Conservation (phyloP, 2,329 filamentous ascomycete genomes). For the Colletotrichum eremochloae region DNA sequence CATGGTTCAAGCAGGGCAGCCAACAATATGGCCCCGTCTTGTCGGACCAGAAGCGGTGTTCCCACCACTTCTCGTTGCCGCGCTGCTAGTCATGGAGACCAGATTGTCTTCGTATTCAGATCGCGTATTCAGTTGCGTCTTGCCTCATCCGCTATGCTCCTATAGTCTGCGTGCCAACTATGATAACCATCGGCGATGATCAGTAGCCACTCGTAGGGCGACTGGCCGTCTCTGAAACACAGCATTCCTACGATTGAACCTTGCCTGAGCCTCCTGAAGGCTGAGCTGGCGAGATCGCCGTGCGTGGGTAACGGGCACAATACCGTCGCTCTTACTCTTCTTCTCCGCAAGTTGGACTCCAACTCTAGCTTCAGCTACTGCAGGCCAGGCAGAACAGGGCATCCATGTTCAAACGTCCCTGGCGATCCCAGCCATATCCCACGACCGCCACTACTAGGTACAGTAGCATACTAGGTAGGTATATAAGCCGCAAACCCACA, state of each 20-base stretch:
- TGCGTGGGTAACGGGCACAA: neutral
- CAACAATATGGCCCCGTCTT: slow-evolving; percentile 5
- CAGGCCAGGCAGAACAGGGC: slow-evolving; percentile 15
- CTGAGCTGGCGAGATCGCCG: slow-evolving; percentile 30
- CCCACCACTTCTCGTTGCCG: slow-evolving; percentile 22
- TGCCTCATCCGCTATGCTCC: slow-evolving; percentile 11
- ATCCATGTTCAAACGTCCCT: slow-evolving; percentile 38
- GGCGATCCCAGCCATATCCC: slow-evolving; percentile 36
- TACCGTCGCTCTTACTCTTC: slow-evolving; percentile 1
- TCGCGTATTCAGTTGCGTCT: slow-evolving; percentile 21
- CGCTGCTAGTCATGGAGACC: slow-evolving; percentile 10
- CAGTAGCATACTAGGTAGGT: neutral
- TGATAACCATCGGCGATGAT: slow-evolving; percentile 33
- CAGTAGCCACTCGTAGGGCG: slow-evolving; percentile 39
- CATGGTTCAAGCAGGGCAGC: slow-evolving; percentile 1
- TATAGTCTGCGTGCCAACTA: slow-evolving; percentile 2
- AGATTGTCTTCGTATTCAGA: slow-evolving; percentile 23
- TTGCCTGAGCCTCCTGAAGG: slow-evolving; percentile 35
- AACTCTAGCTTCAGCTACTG: slow-evolving; percentile 4
- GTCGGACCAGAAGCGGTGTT: slow-evolving; percentile 3
- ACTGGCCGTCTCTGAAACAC: slow-evolving; percentile 35
- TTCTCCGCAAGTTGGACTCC: slow-evolving; percentile 28
- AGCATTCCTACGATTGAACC: slow-evolving; percentile 15
- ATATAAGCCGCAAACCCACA: slow-evolving; percentile 35
- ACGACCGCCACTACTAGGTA: slow-evolving; percentile 19